A percentile compares a stretch with the other conserved stretches of the same genome.
Evolutionary conservation across 768 basidiomycete genomes (phyloP).

Genomic region (Atractiella rhizophila): DNA sequence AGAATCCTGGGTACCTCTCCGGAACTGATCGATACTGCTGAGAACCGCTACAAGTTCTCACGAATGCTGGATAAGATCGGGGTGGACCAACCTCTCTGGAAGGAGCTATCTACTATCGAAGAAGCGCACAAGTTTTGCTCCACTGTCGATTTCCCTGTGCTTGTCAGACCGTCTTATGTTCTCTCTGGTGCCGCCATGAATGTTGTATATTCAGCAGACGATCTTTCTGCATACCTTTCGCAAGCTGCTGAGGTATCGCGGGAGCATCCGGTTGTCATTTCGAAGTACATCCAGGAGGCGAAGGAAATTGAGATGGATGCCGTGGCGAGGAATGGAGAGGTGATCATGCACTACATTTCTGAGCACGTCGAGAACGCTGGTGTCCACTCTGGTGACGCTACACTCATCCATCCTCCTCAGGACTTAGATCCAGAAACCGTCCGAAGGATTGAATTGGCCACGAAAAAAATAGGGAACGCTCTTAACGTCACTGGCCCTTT

Average conservation of each 20-base stretch:
- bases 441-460: slow-evolving; percentile 84
- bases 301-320: slow-evolving; percentile 99
- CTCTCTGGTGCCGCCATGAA: slow-evolving; percentile 99
- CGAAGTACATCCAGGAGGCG: slow-evolving; percentile 96
- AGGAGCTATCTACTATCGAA: slow-evolving; percentile 73
- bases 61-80: slow-evolving; percentile 88
- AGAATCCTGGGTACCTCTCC: slow-evolving; percentile 96
- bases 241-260: slow-evolving; percentile 90
- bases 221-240: slow-evolving; percentile 69
- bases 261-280: slow-evolving; percentile 90
- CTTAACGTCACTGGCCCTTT: slow-evolving; percentile 94
- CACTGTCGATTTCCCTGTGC: slow-evolving; percentile 78
- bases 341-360: slow-evolving; percentile 98
- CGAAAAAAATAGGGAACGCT: slow-evolving; percentile 87
- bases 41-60: slow-evolving; percentile 98
- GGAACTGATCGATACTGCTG: slow-evolving; percentile 98
- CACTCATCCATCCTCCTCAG: slow-evolving; percentile 90
- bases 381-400: slow-evolving; percentile 95
- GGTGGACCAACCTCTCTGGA: slow-evolving; percentile 96
- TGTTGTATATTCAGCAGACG: slow-evolving; percentile 78
- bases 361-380: slow-evolving; percentile 99
- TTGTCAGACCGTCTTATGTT: slow-evolving; percentile 92
- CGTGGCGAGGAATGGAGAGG: slow-evolving; percentile 82
- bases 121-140: slow-evolving; percentile 74
- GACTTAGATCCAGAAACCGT: slow-evolving; percentile 94